These are phyloP conservation scores for Aspergillus coremiiformis DNA, from an alignment of 495 filamentous ascomycete species.

Conservation along the genomic window DNA sequence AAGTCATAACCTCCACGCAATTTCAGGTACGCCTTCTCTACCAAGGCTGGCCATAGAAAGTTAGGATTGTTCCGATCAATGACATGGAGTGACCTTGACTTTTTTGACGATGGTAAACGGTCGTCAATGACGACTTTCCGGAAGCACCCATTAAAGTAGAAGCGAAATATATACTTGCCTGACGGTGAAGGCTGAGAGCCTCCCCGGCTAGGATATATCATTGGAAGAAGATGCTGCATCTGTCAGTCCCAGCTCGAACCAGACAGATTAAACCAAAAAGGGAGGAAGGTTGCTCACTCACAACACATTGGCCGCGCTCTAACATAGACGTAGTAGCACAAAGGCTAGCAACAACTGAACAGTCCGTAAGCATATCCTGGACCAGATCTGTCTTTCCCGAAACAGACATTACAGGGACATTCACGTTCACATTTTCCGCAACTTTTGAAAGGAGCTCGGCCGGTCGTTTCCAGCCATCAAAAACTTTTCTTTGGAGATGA, in stretches of 20 bases:
- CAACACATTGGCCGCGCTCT: slow-evolving; percentile 53
- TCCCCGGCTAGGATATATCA: slow-evolving; percentile 63
- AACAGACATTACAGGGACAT: slow-evolving; percentile 46
- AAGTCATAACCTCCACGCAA: slow-evolving; percentile 95
- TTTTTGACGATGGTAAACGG: slow-evolving; percentile 72
- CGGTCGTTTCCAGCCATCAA: slow-evolving; percentile 77
- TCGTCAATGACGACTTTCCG: slow-evolving; percentile 88
- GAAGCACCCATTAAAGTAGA: slow-evolving; percentile 92
- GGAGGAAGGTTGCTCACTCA: slow-evolving; percentile 24
- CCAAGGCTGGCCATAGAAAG: slow-evolving; percentile 82
- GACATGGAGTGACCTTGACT: slow-evolving; percentile 70
- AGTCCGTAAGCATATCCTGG: slow-evolving; percentile 91
- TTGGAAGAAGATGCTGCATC: slow-evolving; percentile 54
- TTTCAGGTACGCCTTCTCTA: slow-evolving; percentile 98
- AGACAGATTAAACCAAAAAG: not conserved
- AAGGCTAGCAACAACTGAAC: slow-evolving; percentile 92
- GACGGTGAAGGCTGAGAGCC: slow-evolving; percentile 57
- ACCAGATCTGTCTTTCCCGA: slow-evolving; percentile 63
- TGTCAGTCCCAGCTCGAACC: slow-evolving; percentile 13
- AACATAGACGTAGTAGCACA: slow-evolving; percentile 69
- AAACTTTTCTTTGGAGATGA: slow-evolving; percentile 56
- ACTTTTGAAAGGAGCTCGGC: slow-evolving; percentile 39
- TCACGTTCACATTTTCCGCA: slow-evolving; percentile 2
- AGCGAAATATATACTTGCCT: slow-evolving; percentile 84
- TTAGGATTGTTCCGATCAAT: slow-evolving; percentile 71